Percentiles rank a stretch among this genome's conserved stretches.
These are phyloP conservation scores for Stentor roeselii DNA, from an alignment of 73 alveolate species.

Conservation along the genomic window DNA sequence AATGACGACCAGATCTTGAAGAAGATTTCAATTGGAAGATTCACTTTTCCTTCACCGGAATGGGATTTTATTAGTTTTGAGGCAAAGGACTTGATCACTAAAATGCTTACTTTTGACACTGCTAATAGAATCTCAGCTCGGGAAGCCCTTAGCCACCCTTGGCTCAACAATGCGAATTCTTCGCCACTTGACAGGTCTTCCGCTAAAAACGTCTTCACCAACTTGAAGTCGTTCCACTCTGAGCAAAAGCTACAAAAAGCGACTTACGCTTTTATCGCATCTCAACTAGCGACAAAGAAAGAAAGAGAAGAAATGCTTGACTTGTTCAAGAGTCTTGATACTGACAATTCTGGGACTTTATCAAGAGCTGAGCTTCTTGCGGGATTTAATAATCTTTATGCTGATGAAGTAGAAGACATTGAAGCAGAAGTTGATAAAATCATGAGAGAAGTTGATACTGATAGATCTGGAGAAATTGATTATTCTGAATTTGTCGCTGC, in stretches of 20 bases:
- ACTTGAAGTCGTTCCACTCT: neutral
- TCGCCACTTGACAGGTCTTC: no score
- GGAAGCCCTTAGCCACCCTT: conserved; percentile 61
- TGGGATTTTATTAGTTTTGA: conserved; percentile 48
- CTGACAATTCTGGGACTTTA: conserved; percentile 67
- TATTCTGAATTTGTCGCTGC: conserved; percentile 60
- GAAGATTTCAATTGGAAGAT: conserved; percentile 28
- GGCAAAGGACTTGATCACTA: conserved; percentile 58
- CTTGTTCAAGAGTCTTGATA: conserved; percentile 58
- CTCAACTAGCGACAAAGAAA: conserved; percentile 35
- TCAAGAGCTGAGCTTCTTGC: conserved; percentile 63
- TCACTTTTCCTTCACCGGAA: conserved; percentile 22
- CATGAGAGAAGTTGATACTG: conserved; percentile 59
- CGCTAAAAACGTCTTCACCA: conserved; percentile 33
- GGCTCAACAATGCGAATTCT: no score
- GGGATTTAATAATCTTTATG: conserved; percentile 50
- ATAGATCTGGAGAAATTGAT: conserved; percentile 64
- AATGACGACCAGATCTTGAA: conserved; percentile 32
- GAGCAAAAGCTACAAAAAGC: conserved; percentile 43
- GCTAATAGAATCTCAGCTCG: conserved; percentile 51
- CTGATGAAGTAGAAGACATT: conserved; percentile 13
- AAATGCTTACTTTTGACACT: conserved; percentile 55
- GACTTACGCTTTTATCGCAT: conserved; percentile 36
- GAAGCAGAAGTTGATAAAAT: conserved; percentile 67
- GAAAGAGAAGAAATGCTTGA: conserved; percentile 51